Percentiles rank a stretch among this genome's conserved stretches.
These are phyloP conservation scores for Syncephalastrum contaminatum DNA, from an alignment of 371 early-diverging fungal genomes.

Conservation along the genomic window DNA sequence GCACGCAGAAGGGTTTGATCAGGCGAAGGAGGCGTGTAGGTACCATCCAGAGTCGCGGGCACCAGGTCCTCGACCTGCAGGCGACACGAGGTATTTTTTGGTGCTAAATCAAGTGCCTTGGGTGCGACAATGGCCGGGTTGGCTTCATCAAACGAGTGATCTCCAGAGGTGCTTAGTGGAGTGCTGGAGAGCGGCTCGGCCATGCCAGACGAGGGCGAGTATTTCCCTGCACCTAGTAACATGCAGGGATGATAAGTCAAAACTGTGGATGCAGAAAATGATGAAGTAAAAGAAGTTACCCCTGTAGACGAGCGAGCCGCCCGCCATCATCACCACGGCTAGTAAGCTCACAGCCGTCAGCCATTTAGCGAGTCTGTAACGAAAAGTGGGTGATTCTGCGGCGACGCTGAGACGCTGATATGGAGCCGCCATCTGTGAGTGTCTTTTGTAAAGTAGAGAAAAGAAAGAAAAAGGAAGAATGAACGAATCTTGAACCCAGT, in stretches of 20 bases:
- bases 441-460: slow-evolving; percentile 5
- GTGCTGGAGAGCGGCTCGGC: too few relatives aligned
- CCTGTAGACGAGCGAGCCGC: slow-evolving; percentile 26
- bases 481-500: not conserved
- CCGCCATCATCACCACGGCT: slow-evolving; percentile 36
- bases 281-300: not conserved
- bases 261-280: too few relatives aligned
- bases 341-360: slow-evolving; percentile 33
- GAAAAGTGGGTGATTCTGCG: slow-evolving; percentile 12
- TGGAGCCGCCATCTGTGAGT: slow-evolving; percentile 9
- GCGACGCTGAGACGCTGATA: slow-evolving; percentile 22
- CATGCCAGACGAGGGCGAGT: too few relatives aligned
- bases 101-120: not conserved
- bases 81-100: slow-evolving; percentile 10
- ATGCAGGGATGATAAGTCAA: too few relatives aligned
- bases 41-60: slow-evolving; percentile 29
- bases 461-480: slow-evolving; percentile 10
- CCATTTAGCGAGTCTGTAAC: slow-evolving; percentile 38
- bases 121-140: not conserved
- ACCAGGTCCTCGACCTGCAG: slow-evolving; percentile 18
- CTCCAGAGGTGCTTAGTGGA: too few relatives aligned
- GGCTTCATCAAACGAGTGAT: too few relatives aligned
- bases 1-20: slow-evolving; percentile 31
- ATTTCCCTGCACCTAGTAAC: too few relatives aligned
- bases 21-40: slow-evolving; percentile 47